Evolutionary conservation across 164 flowering plant species (phyloP).

Genomic region (Liriodendron chinense): DNA sequence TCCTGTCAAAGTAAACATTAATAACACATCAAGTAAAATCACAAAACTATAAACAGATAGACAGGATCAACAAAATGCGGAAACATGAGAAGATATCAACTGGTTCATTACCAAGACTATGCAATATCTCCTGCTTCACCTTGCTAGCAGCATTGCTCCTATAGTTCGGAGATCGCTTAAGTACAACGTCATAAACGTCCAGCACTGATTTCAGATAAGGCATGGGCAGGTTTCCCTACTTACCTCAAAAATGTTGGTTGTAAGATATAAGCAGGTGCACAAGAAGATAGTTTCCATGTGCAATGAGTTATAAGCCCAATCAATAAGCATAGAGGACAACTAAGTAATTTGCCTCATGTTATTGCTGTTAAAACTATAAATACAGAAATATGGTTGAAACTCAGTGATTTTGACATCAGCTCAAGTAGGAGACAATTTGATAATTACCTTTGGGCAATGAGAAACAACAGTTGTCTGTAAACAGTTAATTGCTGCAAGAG

Average conservation of each 20-base stretch:
- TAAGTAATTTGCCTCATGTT: no score
- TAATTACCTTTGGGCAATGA: conserved; percentile 75
- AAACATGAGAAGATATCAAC: not conserved
- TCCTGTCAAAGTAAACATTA: conserved; percentile 45
- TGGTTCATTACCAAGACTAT: conserved; percentile 67
- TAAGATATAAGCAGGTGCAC: not conserved
- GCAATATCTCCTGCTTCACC: conserved; percentile 91
- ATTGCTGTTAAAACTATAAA: no score
- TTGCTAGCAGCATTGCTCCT: conserved; percentile 47
- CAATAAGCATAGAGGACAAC: no score
- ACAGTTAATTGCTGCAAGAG: conserved; percentile 90
- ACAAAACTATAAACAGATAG: not conserved
- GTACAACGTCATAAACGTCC: conserved; percentile 70
- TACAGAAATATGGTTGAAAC: no score
- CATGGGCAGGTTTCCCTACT: conserved; percentile 81
- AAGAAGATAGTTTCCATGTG: no score
- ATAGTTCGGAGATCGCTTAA: conserved; percentile 47
- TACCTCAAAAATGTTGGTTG: conserved; percentile 12
- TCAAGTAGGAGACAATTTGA: not conserved
- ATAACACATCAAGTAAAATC: not conserved
- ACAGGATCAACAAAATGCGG: not conserved
- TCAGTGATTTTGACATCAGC: no score
- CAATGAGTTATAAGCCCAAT: no score
- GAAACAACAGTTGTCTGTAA: conserved; percentile 81
- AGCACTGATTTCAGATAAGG: conserved; percentile 78